Evolutionary conservation across 805 yeast genomes (phyloP), one percentile per base, ranked within the genome.

Genomic region (Candida sithepensis): DNA sequence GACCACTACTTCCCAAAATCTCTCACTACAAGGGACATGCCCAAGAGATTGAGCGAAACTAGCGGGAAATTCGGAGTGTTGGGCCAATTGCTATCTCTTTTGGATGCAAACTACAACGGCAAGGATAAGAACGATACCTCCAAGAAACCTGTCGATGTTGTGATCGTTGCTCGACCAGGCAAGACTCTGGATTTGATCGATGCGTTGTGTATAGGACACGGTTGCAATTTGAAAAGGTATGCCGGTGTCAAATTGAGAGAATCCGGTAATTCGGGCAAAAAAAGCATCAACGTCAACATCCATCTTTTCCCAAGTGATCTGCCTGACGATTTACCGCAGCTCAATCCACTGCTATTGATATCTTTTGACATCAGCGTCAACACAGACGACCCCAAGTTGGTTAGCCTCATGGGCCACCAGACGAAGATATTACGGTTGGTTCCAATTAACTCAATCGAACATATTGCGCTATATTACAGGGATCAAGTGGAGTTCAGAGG

Each of bases 1-100:
- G 84, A 83, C 48, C 96, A 91, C 63, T 83, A 84, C 56, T 78
- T 88, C 75, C 98, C 98, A 14, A 88, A 84, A 65, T 82, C 83
- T 51, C 70, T 88, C 51, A 75, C 79, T 10, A 79, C 81, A 40
- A 82, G 84, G 63, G 94, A 88, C 58, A 78, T 82, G 49, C 87
- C 94, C 7, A 69, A 68, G 41, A 78, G 87, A 63, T 60, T 89
- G 42, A 82, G 84, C 3, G 88, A 85, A 41, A 84, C 92, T 1
- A 82, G 90, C 64, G 96, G 96, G 16, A 92, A 91, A 64, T 90
- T 92, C 66, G 74, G 76, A 49, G 87, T 84, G 2, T 65, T 92
- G 51, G 75, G 73, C 45, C 85, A 83, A 59, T 63, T 92, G 42
- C 62, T 89, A 20, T 74, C 78, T 26, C 75, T 86, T 20, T 66